A percentile compares a stretch with the other conserved stretches of the same genome.
Conservation (phyloP, 2,329 filamentous ascomycete genomes). For the Colletotrichum sp. region DNA sequence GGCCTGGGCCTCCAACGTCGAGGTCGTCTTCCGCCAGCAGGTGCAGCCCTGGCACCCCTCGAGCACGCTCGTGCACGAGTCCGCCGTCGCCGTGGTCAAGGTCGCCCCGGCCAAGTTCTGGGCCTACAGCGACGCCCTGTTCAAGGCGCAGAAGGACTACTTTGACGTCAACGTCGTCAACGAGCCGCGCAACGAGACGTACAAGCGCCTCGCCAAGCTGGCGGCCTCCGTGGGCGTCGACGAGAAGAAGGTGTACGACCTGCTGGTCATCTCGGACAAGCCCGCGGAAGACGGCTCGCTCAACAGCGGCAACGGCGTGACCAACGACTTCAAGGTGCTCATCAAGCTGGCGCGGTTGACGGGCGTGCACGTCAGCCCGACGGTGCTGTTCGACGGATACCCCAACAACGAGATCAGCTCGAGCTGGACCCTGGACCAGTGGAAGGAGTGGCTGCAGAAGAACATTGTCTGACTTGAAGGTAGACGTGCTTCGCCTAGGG, state of each 20-base stretch:
- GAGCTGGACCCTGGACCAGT: slow-evolving; percentile 79
- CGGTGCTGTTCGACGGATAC: slow-evolving; percentile 86
- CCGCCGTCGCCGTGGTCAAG: slow-evolving; percentile 79
- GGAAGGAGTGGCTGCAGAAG: slow-evolving; percentile 80
- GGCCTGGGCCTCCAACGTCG: slow-evolving; percentile 58
- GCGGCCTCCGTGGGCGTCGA: slow-evolving; percentile 72
- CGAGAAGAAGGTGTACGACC: slow-evolving; percentile 69
- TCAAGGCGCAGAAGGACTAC: slow-evolving; percentile 72
- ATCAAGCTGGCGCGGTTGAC: slow-evolving; percentile 81
- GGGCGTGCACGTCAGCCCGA: slow-evolving; percentile 90
- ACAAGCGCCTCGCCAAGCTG: slow-evolving; percentile 78
- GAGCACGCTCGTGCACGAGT: slow-evolving; percentile 81
- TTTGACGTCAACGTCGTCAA: slow-evolving; percentile 87
- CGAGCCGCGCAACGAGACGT: slow-evolving; percentile 85
- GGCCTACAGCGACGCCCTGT: slow-evolving; percentile 74
- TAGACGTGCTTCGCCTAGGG: not conserved
- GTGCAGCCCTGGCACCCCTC: slow-evolving; percentile 96
- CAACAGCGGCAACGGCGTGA: slow-evolving; percentile 83
- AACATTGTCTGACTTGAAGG: slow-evolving; percentile 45
- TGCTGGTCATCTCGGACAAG: slow-evolving; percentile 74
- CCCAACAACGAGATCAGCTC: slow-evolving; percentile 81
- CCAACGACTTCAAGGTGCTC: slow-evolving; percentile 82
- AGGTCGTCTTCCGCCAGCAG: slow-evolving; percentile 88
- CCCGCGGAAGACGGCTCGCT: slow-evolving; percentile 69
- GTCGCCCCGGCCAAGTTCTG: slow-evolving; percentile 77